Conservation (phyloP, 2,329 filamentous ascomycete genomes). For the Arthrobotrys musiformis region DNA sequence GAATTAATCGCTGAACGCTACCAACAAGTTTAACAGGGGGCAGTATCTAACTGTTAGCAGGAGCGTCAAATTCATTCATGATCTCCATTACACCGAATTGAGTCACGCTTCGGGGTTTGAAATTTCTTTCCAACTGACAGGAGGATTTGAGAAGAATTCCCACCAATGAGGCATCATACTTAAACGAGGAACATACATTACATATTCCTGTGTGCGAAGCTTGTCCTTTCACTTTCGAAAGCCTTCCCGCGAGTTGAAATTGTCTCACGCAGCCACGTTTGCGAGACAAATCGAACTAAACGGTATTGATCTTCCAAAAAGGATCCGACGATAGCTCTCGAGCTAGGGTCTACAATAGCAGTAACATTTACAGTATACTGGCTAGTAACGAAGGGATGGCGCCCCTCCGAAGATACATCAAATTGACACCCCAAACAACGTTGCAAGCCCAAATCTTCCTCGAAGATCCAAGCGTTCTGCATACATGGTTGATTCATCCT, state of each 20-base stretch:
- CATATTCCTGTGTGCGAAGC: constrained; percentile 48
- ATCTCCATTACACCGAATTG: constrained; percentile 19
- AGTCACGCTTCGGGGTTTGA: constrained; percentile 15
- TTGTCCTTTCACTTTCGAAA: constrained; percentile 15
- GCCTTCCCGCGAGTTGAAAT: constrained; percentile 12
- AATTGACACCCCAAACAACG: constrained; percentile 68
- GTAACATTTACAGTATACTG: not conserved
- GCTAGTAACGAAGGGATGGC: constrained; percentile 72
- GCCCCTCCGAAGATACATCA: constrained; percentile 85
- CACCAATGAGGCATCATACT: constrained; percentile 39
- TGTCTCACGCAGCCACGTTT: constrained; percentile 41
- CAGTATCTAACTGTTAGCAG: too few species aligned
- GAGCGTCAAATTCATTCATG: not conserved
- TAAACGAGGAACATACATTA: constrained; percentile 41
- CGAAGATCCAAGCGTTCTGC: constrained; percentile 83
- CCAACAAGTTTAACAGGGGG: constrained; percentile 21
- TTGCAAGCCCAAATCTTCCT: constrained; percentile 94
- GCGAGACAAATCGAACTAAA: constrained; percentile 1
- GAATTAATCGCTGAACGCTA: constrained; percentile 42
- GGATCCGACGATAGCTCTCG: not conserved
- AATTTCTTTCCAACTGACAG: constrained; percentile 13
- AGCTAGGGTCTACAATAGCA: not conserved
- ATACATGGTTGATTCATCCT: constrained; percentile 84
- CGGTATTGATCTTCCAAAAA: constrained; percentile 2
- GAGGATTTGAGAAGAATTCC: constrained; percentile 12